phyloP scores from a whole-genome alignment of 768 basidiomycete genomes.

The Mycena galericulata region DNA sequence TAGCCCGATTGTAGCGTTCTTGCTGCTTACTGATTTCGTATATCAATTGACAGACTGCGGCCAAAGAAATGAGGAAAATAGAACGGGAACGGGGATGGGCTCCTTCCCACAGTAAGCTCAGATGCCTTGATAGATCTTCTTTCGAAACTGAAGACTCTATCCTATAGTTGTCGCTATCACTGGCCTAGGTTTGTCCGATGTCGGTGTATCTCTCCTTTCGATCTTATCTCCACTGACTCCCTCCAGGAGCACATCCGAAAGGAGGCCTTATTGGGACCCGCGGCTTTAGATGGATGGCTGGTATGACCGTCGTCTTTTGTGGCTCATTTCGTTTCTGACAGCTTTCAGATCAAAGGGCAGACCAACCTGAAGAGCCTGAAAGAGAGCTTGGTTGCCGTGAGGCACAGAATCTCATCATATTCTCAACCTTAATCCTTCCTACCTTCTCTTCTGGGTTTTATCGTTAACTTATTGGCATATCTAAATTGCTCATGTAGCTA shows the following conservation, averaged over 20 bases:
- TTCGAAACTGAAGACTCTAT: not conserved
- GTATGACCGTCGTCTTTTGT: not conserved
- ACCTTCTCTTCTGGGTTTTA: not conserved
- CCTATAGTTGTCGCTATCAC: conserved; percentile 29
- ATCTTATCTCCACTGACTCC: not conserved
- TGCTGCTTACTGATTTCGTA: not conserved
- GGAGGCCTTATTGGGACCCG: conserved; percentile 22
- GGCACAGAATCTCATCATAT: not conserved
- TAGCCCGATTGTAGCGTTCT: not conserved
- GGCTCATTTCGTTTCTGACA: not conserved
- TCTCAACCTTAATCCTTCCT: not conserved
- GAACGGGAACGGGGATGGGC: conserved; percentile 21
- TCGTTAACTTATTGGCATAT: conserved; percentile 5
- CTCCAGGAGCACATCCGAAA: conserved; percentile 24
- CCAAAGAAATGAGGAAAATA: conserved; percentile 27
- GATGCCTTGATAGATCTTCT: too few relatives aligned
- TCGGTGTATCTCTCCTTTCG: not conserved
- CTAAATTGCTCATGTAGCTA: not conserved
- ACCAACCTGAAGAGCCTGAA: conserved; percentile 18
- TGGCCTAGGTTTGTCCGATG: conserved; percentile 26
- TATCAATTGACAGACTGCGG: conserved; percentile 22
- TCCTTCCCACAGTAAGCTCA: conserved; percentile 17
- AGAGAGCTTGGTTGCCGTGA: conserved; percentile 17
- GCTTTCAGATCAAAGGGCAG: conserved; percentile 29
- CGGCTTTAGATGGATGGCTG: conserved; percentile 31